Conservation (phyloP, 2,329 filamentous ascomycete genomes). For the Penicillium sp. region DNA sequence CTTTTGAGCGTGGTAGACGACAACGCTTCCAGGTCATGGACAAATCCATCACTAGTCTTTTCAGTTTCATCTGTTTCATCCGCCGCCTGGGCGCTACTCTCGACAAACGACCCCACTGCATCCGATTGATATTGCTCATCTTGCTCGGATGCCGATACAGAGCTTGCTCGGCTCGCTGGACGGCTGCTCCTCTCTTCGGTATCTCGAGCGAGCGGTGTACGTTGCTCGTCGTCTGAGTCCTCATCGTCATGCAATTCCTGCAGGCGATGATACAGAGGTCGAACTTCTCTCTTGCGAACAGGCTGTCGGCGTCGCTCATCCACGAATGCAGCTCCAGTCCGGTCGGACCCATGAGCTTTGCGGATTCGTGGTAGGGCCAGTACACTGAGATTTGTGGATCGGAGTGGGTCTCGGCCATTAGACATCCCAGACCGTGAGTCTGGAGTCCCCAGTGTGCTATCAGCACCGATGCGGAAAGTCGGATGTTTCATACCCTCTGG, state of each 20-base stretch:
- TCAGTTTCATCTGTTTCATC: constrained; percentile 23
- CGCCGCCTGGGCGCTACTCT: constrained; percentile 6
- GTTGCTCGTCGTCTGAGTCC: constrained; percentile 84
- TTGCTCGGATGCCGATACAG: constrained; percentile 52
- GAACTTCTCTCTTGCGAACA: constrained; percentile 62
- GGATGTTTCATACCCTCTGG: constrained; percentile 61
- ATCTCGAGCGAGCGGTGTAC: constrained; percentile 67
- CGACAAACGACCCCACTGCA: constrained; percentile 18
- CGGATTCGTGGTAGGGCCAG: constrained; percentile 72
- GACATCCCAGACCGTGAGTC: constrained; percentile 46
- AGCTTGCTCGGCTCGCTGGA: constrained; percentile 69
- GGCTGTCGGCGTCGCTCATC: constrained; percentile 65
- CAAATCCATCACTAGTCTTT: constrained; percentile 9
- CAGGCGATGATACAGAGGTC: constrained; percentile 79
- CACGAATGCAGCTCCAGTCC: constrained; percentile 63
- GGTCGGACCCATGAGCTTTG: constrained; percentile 61
- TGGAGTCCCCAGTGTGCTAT: constrained; percentile 66
- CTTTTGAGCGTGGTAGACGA: constrained; percentile 62
- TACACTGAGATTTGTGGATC: constrained; percentile 53
- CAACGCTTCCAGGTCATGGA: constrained; percentile 48
- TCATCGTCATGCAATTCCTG: constrained; percentile 71
- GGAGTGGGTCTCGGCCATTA: constrained; percentile 40
- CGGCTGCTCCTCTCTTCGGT: constrained; percentile 85
- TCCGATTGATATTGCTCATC: constrained; percentile 41
- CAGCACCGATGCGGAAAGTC: constrained; percentile 56